Evolutionary conservation across 148 eudicot genomes (phyloP).

Genomic region (Rhododendron kiyosumense): DNA sequence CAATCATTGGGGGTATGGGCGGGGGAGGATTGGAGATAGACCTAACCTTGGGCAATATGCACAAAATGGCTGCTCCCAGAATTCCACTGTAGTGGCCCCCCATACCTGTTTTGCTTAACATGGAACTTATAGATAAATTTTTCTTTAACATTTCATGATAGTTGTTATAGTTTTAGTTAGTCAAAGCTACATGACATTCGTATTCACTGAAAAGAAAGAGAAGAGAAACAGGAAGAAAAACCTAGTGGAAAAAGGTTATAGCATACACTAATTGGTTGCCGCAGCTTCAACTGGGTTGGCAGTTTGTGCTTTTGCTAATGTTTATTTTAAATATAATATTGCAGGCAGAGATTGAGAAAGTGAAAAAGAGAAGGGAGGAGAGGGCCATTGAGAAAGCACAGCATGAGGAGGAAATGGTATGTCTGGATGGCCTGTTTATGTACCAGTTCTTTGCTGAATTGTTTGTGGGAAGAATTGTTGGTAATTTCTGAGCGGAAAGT

Average conservation of each 20-base stretch:
- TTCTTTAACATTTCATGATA: not conserved
- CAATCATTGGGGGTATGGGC: too few relatives aligned
- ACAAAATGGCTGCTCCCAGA: too few relatives aligned
- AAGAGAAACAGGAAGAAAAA: not conserved
- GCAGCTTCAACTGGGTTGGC: not conserved
- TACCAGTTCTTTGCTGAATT: not conserved
- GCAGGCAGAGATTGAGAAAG: slow-evolving; percentile 89
- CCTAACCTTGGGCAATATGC: too few relatives aligned
- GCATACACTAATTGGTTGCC: not conserved
- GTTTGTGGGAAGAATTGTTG: not conserved
- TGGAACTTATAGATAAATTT: not conserved
- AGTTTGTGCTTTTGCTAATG: not conserved
- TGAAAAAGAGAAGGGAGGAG: slow-evolving; percentile 92
- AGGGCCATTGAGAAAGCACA: slow-evolving; percentile 91
- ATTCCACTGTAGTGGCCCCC: too few relatives aligned
- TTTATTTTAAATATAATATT: slow-evolving; percentile 1
- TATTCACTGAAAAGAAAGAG: not conserved
- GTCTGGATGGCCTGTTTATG: slow-evolving; percentile 13
- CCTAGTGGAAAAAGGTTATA: not conserved
- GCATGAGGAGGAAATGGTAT: slow-evolving; percentile 87
- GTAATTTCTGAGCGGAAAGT: not conserved
- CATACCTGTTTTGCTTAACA: not conserved
- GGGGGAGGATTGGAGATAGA: too few relatives aligned
- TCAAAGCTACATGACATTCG: not conserved
- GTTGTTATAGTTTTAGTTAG: not conserved